Percentiles rank a stretch among this genome's conserved stretches.
Evolutionary conservation across 441 rosid genomes (phyloP).

Genomic region (Brassica balearica): DNA sequence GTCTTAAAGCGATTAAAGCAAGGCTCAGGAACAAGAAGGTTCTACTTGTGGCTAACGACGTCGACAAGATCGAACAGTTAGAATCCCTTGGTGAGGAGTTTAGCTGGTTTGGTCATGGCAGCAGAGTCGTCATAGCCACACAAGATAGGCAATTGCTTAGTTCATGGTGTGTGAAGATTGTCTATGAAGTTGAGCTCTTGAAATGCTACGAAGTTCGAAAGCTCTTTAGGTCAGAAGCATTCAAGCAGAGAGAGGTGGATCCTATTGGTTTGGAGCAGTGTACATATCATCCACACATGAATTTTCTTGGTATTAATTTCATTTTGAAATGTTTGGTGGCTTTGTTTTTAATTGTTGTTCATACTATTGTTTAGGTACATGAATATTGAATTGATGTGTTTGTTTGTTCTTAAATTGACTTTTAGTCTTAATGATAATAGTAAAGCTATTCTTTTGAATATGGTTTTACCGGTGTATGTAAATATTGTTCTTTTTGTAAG

Average conservation of each 20-base stretch:
- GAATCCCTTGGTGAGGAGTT: slow-evolving; percentile 40
- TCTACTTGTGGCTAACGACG: slow-evolving; percentile 42
- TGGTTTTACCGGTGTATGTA: slow-evolving; percentile 13
- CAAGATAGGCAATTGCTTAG: slow-evolving; percentile 38
- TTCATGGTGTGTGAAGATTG: slow-evolving; percentile 28
- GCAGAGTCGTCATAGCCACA: slow-evolving; percentile 42
- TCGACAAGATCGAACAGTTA: slow-evolving; percentile 42
- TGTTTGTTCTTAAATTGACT: slow-evolving; percentile 24
- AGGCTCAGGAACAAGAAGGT: slow-evolving; percentile 39
- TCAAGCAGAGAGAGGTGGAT: slow-evolving; percentile 29
- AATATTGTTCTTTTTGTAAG: background rate
- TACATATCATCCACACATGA: slow-evolving; percentile 9
- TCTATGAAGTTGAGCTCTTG: slow-evolving; percentile 42
- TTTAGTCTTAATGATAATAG: background rate
- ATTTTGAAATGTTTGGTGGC: background rate
- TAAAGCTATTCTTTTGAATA: slow-evolving; percentile 15
- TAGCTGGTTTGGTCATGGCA: slow-evolving; percentile 45
- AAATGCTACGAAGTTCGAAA: slow-evolving; percentile 37
- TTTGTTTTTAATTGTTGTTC: background rate
- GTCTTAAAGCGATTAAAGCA: slow-evolving; percentile 34
- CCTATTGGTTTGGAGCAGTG: slow-evolving; percentile 30
- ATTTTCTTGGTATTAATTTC: slow-evolving; percentile 8
- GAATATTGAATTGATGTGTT: slow-evolving; percentile 33
- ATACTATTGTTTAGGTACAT: slow-evolving; percentile 10
- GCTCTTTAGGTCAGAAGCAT: slow-evolving; percentile 36